Conservation (phyloP, 2,329 filamentous ascomycete species). For the Cylindrodendrum hubeiense region DNA sequence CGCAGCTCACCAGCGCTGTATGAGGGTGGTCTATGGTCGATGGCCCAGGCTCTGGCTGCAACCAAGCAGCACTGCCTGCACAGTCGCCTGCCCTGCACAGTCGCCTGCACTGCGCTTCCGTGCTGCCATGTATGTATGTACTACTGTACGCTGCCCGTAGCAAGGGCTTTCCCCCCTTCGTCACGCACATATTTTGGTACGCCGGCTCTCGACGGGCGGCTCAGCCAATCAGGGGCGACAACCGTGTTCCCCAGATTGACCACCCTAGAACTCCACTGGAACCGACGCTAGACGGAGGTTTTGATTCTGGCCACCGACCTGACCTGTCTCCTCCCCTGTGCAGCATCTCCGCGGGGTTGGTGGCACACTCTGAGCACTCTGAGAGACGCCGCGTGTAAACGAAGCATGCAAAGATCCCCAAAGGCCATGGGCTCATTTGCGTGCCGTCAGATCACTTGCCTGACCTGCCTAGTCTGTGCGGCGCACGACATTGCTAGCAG, state of each 20-base stretch:
- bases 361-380: not conserved
- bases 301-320: not conserved
- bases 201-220: conserved; percentile 5
- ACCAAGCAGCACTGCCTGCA: not conserved
- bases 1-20: conserved; percentile 30
- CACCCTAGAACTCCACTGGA: conserved; percentile 4
- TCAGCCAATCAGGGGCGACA: conserved; percentile 13
- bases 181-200: conserved; percentile 12
- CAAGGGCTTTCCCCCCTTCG: not conserved
- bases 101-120: too few relatives aligned
- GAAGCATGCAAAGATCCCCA: conserved; percentile 18
- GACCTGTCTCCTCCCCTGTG: conserved; percentile 9
- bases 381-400: not conserved
- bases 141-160: not conserved
- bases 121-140: not conserved
- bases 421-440: not conserved
- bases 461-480: conserved; percentile 4
- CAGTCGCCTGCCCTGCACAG: too few relatives aligned
- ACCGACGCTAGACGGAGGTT: conserved; percentile 7
- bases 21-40: conserved; percentile 15
- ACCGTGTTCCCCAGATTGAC: conserved; percentile 21
- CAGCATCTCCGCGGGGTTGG: conserved; percentile 16
- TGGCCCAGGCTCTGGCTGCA: not conserved
- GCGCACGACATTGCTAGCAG: conserved; percentile 8
- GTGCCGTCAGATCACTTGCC: conserved; percentile 8